Base-by-base conservation (phyloP, 2,329 filamentous ascomycete species). In the Chaetomium sp. region DNA sequence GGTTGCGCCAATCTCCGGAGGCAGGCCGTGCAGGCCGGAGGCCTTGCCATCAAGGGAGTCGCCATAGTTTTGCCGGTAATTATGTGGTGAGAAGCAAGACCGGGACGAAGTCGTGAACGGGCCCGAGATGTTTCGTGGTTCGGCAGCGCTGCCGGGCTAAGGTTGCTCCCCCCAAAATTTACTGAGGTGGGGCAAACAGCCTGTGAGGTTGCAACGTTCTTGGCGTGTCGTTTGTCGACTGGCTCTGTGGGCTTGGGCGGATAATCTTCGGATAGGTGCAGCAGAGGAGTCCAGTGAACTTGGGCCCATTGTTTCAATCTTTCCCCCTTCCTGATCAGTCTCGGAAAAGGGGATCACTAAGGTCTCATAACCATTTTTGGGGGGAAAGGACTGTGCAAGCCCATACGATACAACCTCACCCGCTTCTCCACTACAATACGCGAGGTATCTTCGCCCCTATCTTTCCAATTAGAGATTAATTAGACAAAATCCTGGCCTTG, bases 21-120 rank as follows among this genome's bases (percentile, higher is more conserved):
- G 45, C 65, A 67, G 32, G 59, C 61, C 40, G 67, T 58, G 53
- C 66, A 67, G 44, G 63, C 62, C 47, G 62, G 60, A 50, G 61
- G 56, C 49, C 58, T 64, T 55, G 43, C 60, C 46, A 60, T 51
- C 45, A 61, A 49, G 14, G 64, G 56, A 40, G 54, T 58, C 11
- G 62, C 55, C 64, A 67, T 67, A 43, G 52, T 55, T 12, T 34
- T 36, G 11, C 5, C 32, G 44, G 45, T 56, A n/a, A 50, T 43
- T 42, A 14, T 36, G 47, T 36, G 54, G 45, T 6, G 34, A 36
- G 37, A 35, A 14, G 19, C 19, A 27, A 27, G 19, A 27, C 38
- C 47, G 55, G 44, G 35, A 2, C 33, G 37, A 38, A 46, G 12
- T 49, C 5, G 36, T 9, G 32, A 32, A 14, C 5, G 9, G 48